Percentiles rank a stretch among this genome's conserved stretches.
phyloP scores from a whole-genome alignment of 2,329 filamentous ascomycete species.

The Phialophora expanda region DNA sequence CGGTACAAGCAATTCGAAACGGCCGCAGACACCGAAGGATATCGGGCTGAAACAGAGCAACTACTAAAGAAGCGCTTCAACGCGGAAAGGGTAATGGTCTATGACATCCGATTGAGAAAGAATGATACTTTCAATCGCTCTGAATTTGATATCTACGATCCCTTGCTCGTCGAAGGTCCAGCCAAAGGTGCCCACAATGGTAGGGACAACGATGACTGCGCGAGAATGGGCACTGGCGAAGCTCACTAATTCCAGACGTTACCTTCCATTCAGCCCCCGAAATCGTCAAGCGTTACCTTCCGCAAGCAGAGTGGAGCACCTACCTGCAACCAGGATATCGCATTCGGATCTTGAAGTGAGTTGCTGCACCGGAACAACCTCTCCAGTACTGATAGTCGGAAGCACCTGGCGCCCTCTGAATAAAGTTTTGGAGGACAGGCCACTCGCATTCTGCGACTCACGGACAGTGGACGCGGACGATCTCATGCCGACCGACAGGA shows the following conservation, averaged over 20 bases:
- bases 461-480: constrained; percentile 36
- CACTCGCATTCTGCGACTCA: constrained; percentile 39
- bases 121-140: constrained; percentile 12
- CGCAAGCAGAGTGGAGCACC: not conserved
- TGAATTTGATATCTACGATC: constrained; percentile 24
- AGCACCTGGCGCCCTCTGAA: constrained; percentile 41
- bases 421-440: constrained; percentile 38
- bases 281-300: not conserved
- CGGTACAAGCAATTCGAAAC: constrained; percentile 3
- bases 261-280: not conserved
- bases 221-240: not conserved
- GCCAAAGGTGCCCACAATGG: constrained; percentile 26
- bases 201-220: not conserved
- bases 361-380: not conserved
- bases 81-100: constrained; percentile 17
- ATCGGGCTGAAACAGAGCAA: constrained; percentile 13
- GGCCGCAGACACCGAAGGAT: constrained; percentile 1
- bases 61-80: constrained; percentile 14
- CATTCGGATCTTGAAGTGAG: constrained; percentile 3
- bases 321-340: not conserved
- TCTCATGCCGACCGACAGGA: constrained; percentile 38
- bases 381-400: constrained; percentile 9
- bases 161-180: constrained; percentile 19
- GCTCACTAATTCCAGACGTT: not conserved
- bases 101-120: constrained; percentile 19